Conservation (phyloP, 176 grass and related monocot genomes). For the barley (Hordeum vulgare) region MorexV3_pseudomolecules_assembly NC_058518.1:130959781-130960280, state of each 20-base stretch:
- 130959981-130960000: slow-evolving; percentile 11
- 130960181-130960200: too few species aligned
- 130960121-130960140: too few species aligned
- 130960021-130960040: slow-evolving; percentile 34
- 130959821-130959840: background rate
- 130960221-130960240: too few species aligned
- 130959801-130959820: background rate
- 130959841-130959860: background rate
- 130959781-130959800: background rate
- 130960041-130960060: background rate
- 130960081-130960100: background rate
- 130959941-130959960: slow-evolving; percentile 26
- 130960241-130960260: too few species aligned
- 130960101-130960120: too few species aligned
- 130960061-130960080: background rate
- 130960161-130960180: too few species aligned
- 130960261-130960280: too few species aligned
- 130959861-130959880: background rate
- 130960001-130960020: slow-evolving; percentile 28
- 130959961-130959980: background rate
- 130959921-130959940: slow-evolving; percentile 42
- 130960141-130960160: too few species aligned
- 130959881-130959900: background rate
- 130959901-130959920: background rate
- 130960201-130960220: too few species aligned